Base-by-base conservation (phyloP, 495 filamentous ascomycete genomes). In the Tuber borchii region DNA sequence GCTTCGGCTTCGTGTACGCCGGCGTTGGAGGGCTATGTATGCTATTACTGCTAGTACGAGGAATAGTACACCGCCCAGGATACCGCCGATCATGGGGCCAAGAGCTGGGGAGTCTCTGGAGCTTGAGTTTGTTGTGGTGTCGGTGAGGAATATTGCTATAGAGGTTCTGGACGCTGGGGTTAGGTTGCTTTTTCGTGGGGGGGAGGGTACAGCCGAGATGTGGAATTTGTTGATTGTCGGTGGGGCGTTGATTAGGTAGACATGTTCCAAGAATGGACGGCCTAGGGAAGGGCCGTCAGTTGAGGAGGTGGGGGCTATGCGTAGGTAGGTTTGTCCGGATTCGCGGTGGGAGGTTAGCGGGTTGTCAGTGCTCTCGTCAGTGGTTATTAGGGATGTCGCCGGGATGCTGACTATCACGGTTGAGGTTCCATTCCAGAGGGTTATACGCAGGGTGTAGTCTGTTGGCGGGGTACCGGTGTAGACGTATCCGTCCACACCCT, bases 81-180 rank as follows among this genome's bases (percentile, higher is more conserved):
- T 82, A 14, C 81, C 81, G 5, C 81, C 81, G 31, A 82, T 70
- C 56, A 82, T 82, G n/a, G 81, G 75, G 7, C 80, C 81, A 16
- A 82, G 20, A 22, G 70, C 69, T 26, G 74, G 77, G 14, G 69
- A 72, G 37, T 71, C 71, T 2, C 56, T 61, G 43, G 48, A 44
- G 37, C 10, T 44, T 44, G 26, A 19, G 14, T n/a, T 20, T 34
- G 34, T 34, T 22, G 74, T 37, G 10, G 71, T 43, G 4, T 17
- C 56, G n/a, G 77, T 70, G 43, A 68, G 48, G 34, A 82, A 82
- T 48, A 82, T 73, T 20, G 48, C 46, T 26, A 80, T 72, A 0
- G 81, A 82, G n/a, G 46, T 34, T 20, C 71, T 73, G 10, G 81
- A 82, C 34, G 80, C 80, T 8, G 77, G 65, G 34, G 82, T 61